phyloP scores from a whole-genome alignment of 148 eudicot species.

The Polygonum maritimum region DNA sequence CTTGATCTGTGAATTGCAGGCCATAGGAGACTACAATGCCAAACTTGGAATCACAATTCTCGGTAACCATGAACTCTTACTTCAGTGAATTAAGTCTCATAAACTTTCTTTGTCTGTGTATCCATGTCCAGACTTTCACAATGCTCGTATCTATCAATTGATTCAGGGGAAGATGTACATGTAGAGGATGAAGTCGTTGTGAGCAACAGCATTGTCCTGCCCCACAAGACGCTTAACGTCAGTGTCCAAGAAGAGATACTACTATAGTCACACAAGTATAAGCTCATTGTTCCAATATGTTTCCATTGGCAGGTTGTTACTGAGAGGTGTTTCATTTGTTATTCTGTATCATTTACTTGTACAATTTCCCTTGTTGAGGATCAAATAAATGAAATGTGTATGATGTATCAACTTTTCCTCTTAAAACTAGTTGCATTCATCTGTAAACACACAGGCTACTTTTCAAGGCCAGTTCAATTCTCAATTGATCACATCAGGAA shows the following conservation, averaged over 20 bases:
- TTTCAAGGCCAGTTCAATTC: conserved; percentile 1
- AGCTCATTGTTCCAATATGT: not conserved
- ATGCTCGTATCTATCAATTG: not conserved
- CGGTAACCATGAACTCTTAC: conserved; percentile 24
- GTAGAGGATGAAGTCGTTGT: conserved; percentile 76
- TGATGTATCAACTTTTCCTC: not conserved
- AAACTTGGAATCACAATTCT: conserved; percentile 72
- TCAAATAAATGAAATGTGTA: not conserved
- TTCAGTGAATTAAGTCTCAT: not conserved
- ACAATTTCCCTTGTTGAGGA: not conserved
- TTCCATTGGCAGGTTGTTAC: not conserved
- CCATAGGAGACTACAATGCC: conserved; percentile 58
- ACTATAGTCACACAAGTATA: conserved; percentile 20
- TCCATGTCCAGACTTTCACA: not conserved
- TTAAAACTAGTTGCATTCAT: not conserved
- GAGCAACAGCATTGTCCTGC: conserved; percentile 59
- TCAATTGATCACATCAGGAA: not conserved
- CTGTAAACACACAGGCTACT: not conserved
- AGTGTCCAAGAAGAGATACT: conserved; percentile 77
- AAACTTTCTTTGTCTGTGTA: not conserved
- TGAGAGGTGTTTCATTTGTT: not conserved
- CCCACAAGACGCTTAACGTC: conserved; percentile 73
- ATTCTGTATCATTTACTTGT: not conserved
- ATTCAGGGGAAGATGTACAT: conserved; percentile 52
- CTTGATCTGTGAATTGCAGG: conserved; percentile 26